A percentile compares a stretch with the other conserved stretches of the same genome.
Evolutionary conservation across 108 stramenopile genomes (phyloP).

Genomic region (Nitzschia sp.): DNA sequence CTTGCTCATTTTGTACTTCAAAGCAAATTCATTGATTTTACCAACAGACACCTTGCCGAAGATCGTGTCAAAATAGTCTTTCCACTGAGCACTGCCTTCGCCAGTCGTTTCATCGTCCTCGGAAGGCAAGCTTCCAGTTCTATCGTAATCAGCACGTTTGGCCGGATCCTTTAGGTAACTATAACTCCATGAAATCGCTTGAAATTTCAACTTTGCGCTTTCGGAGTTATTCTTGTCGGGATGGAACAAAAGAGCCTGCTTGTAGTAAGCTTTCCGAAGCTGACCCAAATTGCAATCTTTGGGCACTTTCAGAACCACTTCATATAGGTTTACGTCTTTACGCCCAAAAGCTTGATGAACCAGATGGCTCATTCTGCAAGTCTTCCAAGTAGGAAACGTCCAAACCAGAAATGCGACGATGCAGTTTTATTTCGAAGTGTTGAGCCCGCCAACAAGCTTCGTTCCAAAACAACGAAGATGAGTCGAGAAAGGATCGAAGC

Average conservation of each 20-base stretch:
- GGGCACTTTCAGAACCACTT: slow-evolving; percentile 52
- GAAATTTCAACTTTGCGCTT: slow-evolving; percentile 55
- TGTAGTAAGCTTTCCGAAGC: slow-evolving; percentile 83
- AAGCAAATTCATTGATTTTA: slow-evolving; percentile 74
- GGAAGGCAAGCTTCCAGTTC: slow-evolving; percentile 63
- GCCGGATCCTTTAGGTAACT: slow-evolving; percentile 44
- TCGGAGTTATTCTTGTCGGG: slow-evolving; percentile 65
- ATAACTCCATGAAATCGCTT: slow-evolving; percentile 56
- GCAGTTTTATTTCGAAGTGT: no score
- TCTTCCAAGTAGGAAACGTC: no score
- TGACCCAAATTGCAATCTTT: slow-evolving; percentile 51
- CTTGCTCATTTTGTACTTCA: slow-evolving; percentile 84
- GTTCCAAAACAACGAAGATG: no score
- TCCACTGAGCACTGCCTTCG: slow-evolving; percentile 50
- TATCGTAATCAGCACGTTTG: slow-evolving; percentile 55
- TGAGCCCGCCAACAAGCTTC: no score
- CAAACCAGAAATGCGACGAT: no score
- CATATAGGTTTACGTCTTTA: slow-evolving; percentile 59
- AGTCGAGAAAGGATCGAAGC: no score
- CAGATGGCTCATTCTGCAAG: slow-evolving; percentile 3
- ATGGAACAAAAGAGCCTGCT: slow-evolving; percentile 63
- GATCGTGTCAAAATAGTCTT: slow-evolving; percentile 69
- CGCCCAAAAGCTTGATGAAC: slow-evolving; percentile 65
- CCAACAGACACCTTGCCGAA: slow-evolving; percentile 74
- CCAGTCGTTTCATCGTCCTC: slow-evolving; percentile 40